These are phyloP conservation scores for Daldinia vernicosa DNA, from an alignment of 495 filamentous ascomycete genomes.

Conservation along the genomic window DNA sequence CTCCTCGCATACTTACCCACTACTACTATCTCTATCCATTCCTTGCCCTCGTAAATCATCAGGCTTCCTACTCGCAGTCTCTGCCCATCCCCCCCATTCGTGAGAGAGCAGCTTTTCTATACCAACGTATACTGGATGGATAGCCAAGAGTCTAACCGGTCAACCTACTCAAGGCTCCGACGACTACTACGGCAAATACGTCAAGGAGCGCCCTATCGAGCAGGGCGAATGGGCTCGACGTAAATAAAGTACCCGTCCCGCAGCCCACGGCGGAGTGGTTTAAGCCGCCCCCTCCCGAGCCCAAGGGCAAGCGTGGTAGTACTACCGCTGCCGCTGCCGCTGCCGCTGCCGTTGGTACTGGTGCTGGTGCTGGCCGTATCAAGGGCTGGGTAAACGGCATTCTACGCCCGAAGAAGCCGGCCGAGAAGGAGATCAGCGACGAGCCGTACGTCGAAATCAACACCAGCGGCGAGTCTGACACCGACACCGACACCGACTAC, in stretches of 20 bases:
- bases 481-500: background rate
- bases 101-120: background rate
- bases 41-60: background rate
- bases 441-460: background rate
- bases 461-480: background rate
- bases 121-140: background rate
- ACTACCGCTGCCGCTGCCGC: no score
- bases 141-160: background rate
- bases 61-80: no score
- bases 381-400: background rate
- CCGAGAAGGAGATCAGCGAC: no score
- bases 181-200: background rate
- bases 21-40: background rate
- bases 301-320: background rate
- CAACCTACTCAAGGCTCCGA: background rate
- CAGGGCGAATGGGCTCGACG: conserved; percentile 16
- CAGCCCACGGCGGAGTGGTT: background rate
- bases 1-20: background rate
- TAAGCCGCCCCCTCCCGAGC: background rate
- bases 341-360: no score
- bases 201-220: conserved; percentile 12
- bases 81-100: background rate
- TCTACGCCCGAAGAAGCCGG: background rate
- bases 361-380: background rate
- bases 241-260: background rate